Conservation (phyloP, 352 stramenopile genomes). For the Pythium periplocum region DNA sequence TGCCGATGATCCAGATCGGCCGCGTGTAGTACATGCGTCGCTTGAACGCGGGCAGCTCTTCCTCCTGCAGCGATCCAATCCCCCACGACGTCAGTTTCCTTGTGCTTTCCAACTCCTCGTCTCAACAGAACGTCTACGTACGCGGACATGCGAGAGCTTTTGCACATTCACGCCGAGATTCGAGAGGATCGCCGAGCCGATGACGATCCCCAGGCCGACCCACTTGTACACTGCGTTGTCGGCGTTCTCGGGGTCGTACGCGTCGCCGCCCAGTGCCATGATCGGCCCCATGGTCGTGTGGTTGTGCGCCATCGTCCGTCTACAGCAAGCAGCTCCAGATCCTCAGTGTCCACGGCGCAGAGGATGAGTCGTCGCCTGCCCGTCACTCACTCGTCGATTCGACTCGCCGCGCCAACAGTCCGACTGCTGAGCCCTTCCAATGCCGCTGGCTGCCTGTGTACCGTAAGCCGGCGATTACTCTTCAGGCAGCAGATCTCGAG, state of each 20-base stretch:
- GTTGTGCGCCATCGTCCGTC: conserved; percentile 5
- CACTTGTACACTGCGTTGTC: conserved; percentile 73
- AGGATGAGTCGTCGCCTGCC: no score
- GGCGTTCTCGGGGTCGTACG: conserved; percentile 20
- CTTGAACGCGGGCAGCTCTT: conserved; percentile 55
- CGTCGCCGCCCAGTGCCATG: conserved; percentile 1
- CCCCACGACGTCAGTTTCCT: neutral
- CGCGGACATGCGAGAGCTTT: conserved; percentile 79
- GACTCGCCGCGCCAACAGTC: no score
- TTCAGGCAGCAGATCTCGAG: no score
- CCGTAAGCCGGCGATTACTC: no score
- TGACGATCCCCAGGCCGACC: conserved; percentile 77
- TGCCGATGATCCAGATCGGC: conserved; percentile 78
- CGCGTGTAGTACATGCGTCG: conserved; percentile 78
- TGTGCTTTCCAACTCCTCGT: conserved; percentile 2
- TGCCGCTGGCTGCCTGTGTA: no score
- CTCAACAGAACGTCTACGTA: conserved; percentile 23
- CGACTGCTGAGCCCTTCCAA: no score
- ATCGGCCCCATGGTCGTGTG: conserved; percentile 1
- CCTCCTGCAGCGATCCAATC: conserved; percentile 26
- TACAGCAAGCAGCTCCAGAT: neutral
- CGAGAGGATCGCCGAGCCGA: conserved; percentile 73
- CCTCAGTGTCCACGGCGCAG: no score
- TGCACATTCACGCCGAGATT: conserved; percentile 85
- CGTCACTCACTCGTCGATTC: no score